Evolutionary conservation across 495 filamentous ascomycete genomes (phyloP).

Genomic region (Recurvomyces mirabilis): DNA sequence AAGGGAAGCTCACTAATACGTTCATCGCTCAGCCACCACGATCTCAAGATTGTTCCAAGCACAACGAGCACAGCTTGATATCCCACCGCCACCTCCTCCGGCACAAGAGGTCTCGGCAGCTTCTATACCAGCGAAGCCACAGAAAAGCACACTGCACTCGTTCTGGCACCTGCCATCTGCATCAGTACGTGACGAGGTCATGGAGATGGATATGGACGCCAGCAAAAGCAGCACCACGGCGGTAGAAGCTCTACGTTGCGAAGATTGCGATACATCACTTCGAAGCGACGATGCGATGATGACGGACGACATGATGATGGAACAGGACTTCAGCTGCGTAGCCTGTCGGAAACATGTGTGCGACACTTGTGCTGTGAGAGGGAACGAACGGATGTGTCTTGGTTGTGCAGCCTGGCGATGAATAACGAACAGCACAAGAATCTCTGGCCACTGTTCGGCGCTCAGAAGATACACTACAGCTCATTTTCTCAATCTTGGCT

Average conservation of each 20-base stretch:
- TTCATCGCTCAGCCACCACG: slow-evolving; percentile 24
- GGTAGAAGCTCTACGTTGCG: slow-evolving; percentile 18
- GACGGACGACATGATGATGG: slow-evolving; percentile 6
- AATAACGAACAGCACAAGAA: background rate
- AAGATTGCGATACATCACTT: slow-evolving; percentile 28
- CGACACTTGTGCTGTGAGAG: slow-evolving; percentile 14
- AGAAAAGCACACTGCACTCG: slow-evolving; percentile 29
- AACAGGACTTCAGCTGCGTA: slow-evolving; percentile 11
- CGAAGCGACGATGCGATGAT: slow-evolving; percentile 22
- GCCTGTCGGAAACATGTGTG: slow-evolving; percentile 17
- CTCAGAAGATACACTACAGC: background rate
- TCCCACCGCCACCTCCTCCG: slow-evolving; percentile 14
- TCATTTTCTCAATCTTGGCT: background rate
- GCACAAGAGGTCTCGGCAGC: slow-evolving; percentile 1
- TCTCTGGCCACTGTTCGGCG: background rate
- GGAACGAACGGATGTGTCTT: slow-evolving; percentile 16
- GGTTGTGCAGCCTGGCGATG: slow-evolving; percentile 9
- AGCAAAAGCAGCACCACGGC: background rate
- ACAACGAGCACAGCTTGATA: slow-evolving; percentile 22
- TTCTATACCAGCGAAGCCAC: slow-evolving; percentile 1
- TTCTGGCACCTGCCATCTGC: slow-evolving; percentile 29
- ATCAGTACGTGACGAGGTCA: background rate
- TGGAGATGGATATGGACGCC: background rate
- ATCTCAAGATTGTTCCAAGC: slow-evolving; percentile 29
- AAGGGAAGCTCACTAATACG: background rate